phyloP scores from a whole-genome alignment of 192 early-diverging fungal species.

The Ramicandelaber brevisporus region DNA sequence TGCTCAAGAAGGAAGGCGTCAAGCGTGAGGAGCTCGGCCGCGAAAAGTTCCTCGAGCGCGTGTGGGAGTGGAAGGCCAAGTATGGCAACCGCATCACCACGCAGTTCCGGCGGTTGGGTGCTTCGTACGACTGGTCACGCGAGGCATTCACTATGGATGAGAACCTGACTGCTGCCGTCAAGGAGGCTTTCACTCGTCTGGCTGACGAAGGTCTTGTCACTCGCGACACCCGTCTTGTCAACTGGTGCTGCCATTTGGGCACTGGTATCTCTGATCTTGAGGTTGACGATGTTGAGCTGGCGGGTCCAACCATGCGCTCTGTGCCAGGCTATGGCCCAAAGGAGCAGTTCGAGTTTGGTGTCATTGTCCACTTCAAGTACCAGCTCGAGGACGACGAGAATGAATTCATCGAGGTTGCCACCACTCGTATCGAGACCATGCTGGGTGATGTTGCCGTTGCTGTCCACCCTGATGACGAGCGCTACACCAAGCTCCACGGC shows the following conservation, averaged over 20 bases:
- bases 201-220: conserved; percentile 92
- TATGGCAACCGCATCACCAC: conserved; percentile 59
- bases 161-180: conserved; percentile 53
- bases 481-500: conserved; percentile 87
- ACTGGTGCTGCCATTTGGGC: conserved; percentile 92
- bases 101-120: conserved; percentile 74
- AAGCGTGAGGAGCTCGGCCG: conserved; percentile 88
- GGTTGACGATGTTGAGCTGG: conserved; percentile 73
- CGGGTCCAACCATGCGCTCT: conserved; percentile 55
- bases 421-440: conserved; percentile 99
- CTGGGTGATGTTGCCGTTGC: conserved; percentile 93
- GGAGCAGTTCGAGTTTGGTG: conserved; percentile 97
- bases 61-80: conserved; percentile 90
- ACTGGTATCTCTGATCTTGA: conserved; percentile 94
- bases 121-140: conserved; percentile 83
- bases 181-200: conserved; percentile 81
- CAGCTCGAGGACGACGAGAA: conserved; percentile 52
- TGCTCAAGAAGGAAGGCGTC: conserved; percentile 57
- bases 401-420: conserved; percentile 88
- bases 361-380: conserved; percentile 87
- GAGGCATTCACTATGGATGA: conserved; percentile 84
- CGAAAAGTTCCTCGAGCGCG: conserved; percentile 60
- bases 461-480: conserved; percentile 73
- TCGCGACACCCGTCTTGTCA: conserved; percentile 86
- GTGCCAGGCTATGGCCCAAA: conserved; percentile 81